Percentiles rank a stretch among this genome's conserved stretches.
phyloP scores from a whole-genome alignment of 345 rosid species.

The Boechera retrofracta region DNA sequence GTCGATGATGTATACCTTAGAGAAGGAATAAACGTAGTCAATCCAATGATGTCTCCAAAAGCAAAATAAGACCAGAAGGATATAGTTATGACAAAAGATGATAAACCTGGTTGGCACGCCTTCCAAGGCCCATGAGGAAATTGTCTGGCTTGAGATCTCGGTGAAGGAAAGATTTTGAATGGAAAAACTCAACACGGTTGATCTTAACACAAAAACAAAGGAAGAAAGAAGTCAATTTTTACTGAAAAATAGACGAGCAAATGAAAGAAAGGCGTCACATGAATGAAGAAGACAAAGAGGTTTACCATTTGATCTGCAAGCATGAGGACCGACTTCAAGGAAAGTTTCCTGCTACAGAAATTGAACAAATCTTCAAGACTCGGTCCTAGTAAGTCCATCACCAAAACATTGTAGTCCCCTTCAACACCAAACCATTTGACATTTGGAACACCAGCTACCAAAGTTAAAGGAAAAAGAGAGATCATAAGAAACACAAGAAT shows the following conservation, averaged over 20 bases:
- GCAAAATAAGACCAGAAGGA: neutral
- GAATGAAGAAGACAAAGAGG: conserved; percentile 19
- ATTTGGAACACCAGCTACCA: conserved; percentile 68
- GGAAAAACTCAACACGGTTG: conserved; percentile 58
- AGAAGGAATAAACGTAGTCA: conserved; percentile 3
- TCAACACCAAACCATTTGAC: conserved; percentile 73
- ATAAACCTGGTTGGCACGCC: conserved; percentile 63
- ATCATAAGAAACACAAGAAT: conserved; percentile 27
- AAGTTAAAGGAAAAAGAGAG: conserved; percentile 2
- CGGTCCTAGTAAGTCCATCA: conserved; percentile 70
- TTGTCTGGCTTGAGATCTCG: conserved; percentile 69
- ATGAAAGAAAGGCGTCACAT: neutral
- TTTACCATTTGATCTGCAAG: conserved; percentile 71
- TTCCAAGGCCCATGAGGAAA: conserved; percentile 65
- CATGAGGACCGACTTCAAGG: conserved; percentile 71
- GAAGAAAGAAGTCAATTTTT: conserved; percentile 13
- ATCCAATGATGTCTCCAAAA: neutral
- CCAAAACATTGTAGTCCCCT: conserved; percentile 64
- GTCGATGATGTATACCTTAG: conserved; percentile 61
- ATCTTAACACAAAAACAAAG: conserved; percentile 40
- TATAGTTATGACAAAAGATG: neutral
- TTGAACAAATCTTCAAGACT: conserved; percentile 73
- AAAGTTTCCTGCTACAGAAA: conserved; percentile 63
- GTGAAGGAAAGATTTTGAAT: conserved; percentile 64
- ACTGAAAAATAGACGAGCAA: neutral